Evolutionary conservation across 108 stramenopile species (phyloP).

Genomic region (Cylindrotheca closterium): DNA sequence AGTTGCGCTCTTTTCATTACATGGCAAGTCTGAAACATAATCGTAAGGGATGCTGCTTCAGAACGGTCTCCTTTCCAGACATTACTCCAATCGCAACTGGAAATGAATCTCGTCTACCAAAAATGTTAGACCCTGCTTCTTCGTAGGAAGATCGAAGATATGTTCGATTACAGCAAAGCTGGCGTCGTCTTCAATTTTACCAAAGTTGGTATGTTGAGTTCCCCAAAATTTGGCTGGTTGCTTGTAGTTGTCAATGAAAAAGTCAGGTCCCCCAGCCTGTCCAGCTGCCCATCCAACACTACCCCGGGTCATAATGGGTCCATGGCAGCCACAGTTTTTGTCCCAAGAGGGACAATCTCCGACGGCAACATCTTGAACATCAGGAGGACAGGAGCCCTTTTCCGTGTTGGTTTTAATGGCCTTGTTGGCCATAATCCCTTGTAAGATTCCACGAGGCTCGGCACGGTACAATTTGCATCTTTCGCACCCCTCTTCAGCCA

Average conservation of each 20-base stretch:
- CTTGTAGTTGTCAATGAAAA: slow-evolving; percentile 68
- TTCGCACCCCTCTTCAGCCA: slow-evolving; percentile 48
- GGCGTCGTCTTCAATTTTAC: slow-evolving; percentile 47
- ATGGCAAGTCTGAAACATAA: too few species aligned
- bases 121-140: slow-evolving; percentile 22
- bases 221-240: slow-evolving; percentile 71
- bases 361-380: slow-evolving; percentile 11
- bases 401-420: slow-evolving; percentile 18
- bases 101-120: slow-evolving; percentile 36
- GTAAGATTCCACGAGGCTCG: slow-evolving; percentile 64
- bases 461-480: slow-evolving; percentile 76
- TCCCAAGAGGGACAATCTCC: slow-evolving; percentile 66
- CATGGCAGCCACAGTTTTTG: slow-evolving; percentile 68
- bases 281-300: slow-evolving; percentile 83
- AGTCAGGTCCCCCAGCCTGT: slow-evolving; percentile 61
- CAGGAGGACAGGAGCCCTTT: slow-evolving; percentile 54
- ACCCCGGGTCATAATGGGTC: slow-evolving; percentile 70
- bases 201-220: slow-evolving; percentile 75
- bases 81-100: slow-evolving; percentile 18
- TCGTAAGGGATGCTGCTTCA: too few species aligned
- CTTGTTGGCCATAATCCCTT: slow-evolving; percentile 53
- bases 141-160: slow-evolving; percentile 48
- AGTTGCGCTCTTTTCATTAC: too few species aligned
- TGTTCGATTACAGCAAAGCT: slow-evolving; percentile 45
- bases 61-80: too few species aligned